A percentile compares a stretch with the other conserved stretches of the same genome.
These are phyloP conservation scores for Pestalotiopsis fici DNA, from an alignment of 2,329 filamentous ascomycete genomes.

Conservation along the genomic window DNA sequence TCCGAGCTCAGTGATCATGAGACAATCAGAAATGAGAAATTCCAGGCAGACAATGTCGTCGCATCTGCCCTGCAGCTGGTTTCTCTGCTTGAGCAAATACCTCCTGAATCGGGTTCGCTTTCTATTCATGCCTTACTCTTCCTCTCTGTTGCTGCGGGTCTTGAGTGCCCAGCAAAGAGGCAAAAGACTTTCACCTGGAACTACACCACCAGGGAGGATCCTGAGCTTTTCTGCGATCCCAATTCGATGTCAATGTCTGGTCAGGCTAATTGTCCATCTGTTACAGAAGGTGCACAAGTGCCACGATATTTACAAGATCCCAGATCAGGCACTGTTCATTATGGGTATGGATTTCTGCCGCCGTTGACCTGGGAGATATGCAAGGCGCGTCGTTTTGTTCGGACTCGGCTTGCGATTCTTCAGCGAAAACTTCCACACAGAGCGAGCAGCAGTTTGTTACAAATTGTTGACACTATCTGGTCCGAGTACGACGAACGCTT, in stretches of 20 bases:
- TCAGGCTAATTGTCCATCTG: too few species aligned
- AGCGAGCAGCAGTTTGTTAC: not conserved
- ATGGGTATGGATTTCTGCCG: not conserved
- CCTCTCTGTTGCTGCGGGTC: not conserved
- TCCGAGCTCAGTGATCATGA: not conserved
- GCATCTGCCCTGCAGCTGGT: not conserved
- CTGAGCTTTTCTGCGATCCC: not conserved
- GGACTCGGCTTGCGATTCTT: not conserved
- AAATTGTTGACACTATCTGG: not conserved
- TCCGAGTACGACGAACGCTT: not conserved
- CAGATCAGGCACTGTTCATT: not conserved
- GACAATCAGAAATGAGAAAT: not conserved
- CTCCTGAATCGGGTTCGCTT: not conserved
- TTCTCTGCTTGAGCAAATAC: not conserved
- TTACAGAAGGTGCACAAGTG: too few species aligned
- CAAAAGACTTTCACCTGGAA: not conserved
- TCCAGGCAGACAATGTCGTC: not conserved
- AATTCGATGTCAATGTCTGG: too few species aligned
- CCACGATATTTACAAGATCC: too few species aligned
- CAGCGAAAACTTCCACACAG: not conserved
- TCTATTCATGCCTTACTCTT: not conserved
- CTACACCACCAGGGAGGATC: not conserved
- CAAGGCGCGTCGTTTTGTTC: not conserved
- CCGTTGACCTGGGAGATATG: not conserved
- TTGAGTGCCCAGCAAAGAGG: not conserved